Percentiles rank a stretch among this genome's conserved stretches.
Conservation (phyloP, 2,329 filamentous ascomycete species). For the Pleoardoris graminearum region DNA sequence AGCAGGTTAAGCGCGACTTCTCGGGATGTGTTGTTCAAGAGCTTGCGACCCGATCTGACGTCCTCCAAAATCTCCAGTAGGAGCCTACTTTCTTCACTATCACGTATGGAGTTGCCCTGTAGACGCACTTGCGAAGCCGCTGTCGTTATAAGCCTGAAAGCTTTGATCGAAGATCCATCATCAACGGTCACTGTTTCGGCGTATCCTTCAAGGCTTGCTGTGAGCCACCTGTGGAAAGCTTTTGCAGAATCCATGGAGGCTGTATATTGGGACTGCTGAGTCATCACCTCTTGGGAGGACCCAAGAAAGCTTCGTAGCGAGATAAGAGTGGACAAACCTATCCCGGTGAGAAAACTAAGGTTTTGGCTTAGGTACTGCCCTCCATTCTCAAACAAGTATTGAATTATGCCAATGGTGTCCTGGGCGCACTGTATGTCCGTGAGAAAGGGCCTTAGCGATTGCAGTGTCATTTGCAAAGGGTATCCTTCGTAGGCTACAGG, state of each 20-base stretch:
- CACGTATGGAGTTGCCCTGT: slow-evolving; percentile 69
- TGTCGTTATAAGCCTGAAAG: slow-evolving; percentile 69
- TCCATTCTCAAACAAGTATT: slow-evolving; percentile 78
- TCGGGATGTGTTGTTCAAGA: slow-evolving; percentile 72
- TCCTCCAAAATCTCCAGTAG: slow-evolving; percentile 81
- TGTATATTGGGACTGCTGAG: slow-evolving; percentile 80
- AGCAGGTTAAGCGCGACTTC: slow-evolving; percentile 72
- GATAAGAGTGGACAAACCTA: slow-evolving; percentile 76
- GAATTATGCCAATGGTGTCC: slow-evolving; percentile 82
- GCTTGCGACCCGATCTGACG: slow-evolving; percentile 60
- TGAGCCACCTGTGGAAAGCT: slow-evolving; percentile 78
- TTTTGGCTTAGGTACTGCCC: slow-evolving; percentile 63
- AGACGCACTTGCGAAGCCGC: slow-evolving; percentile 69
- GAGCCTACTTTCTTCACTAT: slow-evolving; percentile 76
- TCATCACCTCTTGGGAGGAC: slow-evolving; percentile 75
- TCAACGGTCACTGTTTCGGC: slow-evolving; percentile 25
- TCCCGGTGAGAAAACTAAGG: slow-evolving; percentile 79
- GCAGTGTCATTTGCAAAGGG: slow-evolving; percentile 86
- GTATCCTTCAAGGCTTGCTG: slow-evolving; percentile 65
- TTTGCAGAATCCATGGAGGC: slow-evolving; percentile 76
- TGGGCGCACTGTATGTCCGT: slow-evolving; percentile 86
- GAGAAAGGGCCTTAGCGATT: slow-evolving; percentile 76
- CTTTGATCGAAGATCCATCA: slow-evolving; percentile 46
- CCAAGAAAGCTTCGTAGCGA: slow-evolving; percentile 77
- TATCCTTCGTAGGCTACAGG: slow-evolving; percentile 74